Evolutionary conservation across 2,329 filamentous ascomycete species (phyloP).

Genomic region (Diplocarpon rosae): DNA sequence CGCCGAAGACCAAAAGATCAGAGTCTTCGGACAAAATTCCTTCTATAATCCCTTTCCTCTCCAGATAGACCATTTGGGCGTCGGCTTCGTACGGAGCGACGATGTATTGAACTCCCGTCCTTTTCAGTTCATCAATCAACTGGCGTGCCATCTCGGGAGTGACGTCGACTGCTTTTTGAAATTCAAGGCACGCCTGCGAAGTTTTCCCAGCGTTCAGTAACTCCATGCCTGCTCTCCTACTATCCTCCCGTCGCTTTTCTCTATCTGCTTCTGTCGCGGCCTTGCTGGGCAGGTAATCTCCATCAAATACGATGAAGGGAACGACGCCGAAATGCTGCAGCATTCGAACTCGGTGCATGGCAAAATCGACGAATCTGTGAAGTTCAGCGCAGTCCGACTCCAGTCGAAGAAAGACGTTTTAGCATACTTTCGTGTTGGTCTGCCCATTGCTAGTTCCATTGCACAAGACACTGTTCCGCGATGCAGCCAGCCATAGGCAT

Average conservation of each 20-base stretch:
- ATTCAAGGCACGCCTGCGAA: slow-evolving; percentile 69
- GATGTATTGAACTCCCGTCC: slow-evolving; percentile 67
- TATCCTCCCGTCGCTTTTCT: slow-evolving; percentile 64
- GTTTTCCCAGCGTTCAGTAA: slow-evolving; percentile 72
- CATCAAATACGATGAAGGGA: slow-evolving; percentile 95
- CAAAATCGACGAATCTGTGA: slow-evolving; percentile 74
- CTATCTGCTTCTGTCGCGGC: slow-evolving; percentile 73
- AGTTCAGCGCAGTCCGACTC: slow-evolving; percentile 1
- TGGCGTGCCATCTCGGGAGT: slow-evolving; percentile 91
- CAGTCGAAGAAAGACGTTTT: not conserved
- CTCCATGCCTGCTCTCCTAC: slow-evolving; percentile 64
- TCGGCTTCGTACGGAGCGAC: slow-evolving; percentile 97
- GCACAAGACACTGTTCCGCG: slow-evolving; percentile 84
- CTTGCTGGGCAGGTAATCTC: slow-evolving; percentile 90
- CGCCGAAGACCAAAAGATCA: slow-evolving; percentile 89
- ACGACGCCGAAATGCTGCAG: slow-evolving; percentile 83
- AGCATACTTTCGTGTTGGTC: slow-evolving; percentile 72
- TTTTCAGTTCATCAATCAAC: slow-evolving; percentile 85
- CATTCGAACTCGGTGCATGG: slow-evolving; percentile 86
- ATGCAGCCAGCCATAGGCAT: slow-evolving; percentile 97
- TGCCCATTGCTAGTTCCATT: slow-evolving; percentile 78
- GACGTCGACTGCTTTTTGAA: slow-evolving; percentile 92
- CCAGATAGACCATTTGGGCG: slow-evolving; percentile 90
- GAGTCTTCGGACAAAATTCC: slow-evolving; percentile 96
- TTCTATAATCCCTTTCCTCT: slow-evolving; percentile 69